Base-by-base conservation (phyloP, 1,139 yeast species). In the Debaryomyces coudertii region DNA sequence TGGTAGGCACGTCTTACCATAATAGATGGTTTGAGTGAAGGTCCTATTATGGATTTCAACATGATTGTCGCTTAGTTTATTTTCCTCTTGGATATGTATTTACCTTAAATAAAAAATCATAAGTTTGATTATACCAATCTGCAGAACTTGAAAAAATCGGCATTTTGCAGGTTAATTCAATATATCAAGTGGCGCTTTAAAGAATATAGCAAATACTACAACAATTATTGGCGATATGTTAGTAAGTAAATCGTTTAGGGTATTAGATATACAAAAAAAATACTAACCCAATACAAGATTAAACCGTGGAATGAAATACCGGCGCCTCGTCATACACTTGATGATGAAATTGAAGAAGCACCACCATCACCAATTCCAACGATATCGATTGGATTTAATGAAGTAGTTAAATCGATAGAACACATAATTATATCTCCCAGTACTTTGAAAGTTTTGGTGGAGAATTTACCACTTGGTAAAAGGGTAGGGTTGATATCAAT, bases 271-370 rank as follows among this genome's bases (percentile, higher is more conserved):
- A 30, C n/a, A n/a, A n/a, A n/a, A n/a, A n/a, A n/a, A n/a, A n/a
- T 53, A 54, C 57, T 53, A 51, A 42, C 36, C 7, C 18, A 12
- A 11, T 7, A 7, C 8, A 47, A 79, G 79, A 71, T 82, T 50
- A 82, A 80, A 76, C 85, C 83, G 23, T 73, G 82, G 74, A 66
- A 71, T 12, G 85, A 79, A 46, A 59, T 63, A 31, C 80, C 75
- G 41, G 66, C 75, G 23, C 81, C 85, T 9, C 76, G 87, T 47
- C 85, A 83, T 59, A 57, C 73, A 15, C 63, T 81, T 33, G 82
- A 79, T 38, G 80, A 76, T 35, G 77, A 76, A 33, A 70, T 64
- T 20, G 68, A 60, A 11, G 46, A 37, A 38, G 31, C 56, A 52
- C 25, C 46, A 48, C 29, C 44, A 41, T 36, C 35, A n/a, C 56